Evolutionary conservation across 2,329 filamentous ascomycete species (phyloP).

Genomic region (Alternaria arborescens): DNA sequence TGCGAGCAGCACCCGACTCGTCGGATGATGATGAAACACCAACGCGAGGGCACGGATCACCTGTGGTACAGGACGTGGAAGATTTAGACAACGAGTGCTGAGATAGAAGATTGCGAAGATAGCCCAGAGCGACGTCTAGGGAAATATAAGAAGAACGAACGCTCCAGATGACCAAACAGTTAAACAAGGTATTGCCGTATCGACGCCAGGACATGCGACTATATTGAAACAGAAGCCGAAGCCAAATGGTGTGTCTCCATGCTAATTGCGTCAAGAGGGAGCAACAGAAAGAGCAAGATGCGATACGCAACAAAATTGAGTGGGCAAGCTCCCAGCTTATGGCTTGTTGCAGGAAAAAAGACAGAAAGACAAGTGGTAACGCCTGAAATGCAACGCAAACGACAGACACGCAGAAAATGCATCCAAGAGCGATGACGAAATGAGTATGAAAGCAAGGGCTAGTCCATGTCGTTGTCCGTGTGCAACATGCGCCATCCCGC

Average conservation of each 20-base stretch:
- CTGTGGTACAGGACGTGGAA: constrained; percentile 3
- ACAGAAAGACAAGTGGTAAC: constrained; percentile 7
- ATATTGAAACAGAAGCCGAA: neutral
- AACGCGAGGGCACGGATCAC: constrained; percentile 17
- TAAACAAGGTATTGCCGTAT: neutral
- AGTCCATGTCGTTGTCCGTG: constrained; percentile 1
- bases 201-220: neutral
- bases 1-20: neutral
- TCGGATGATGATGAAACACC: constrained; percentile 17
- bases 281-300: neutral
- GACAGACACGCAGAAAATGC: constrained; percentile 2
- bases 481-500: constrained; percentile 10
- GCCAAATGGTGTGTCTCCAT: neutral
- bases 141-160: neutral
- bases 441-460: neutral
- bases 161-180: neutral
- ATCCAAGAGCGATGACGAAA: neutral
- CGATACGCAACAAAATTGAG: neutral
- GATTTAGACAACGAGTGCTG: neutral
- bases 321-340: constrained; percentile 1
- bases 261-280: neutral
- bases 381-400: constrained; percentile 11
- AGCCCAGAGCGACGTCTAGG: neutral
- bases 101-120: neutral
- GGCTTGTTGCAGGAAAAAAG: constrained; percentile 1